Evolutionary conservation across 176 grass and related monocot species (phyloP), one percentile per base, ranked within the genome.

Genomic region (Raddia distichophylla): DNA sequence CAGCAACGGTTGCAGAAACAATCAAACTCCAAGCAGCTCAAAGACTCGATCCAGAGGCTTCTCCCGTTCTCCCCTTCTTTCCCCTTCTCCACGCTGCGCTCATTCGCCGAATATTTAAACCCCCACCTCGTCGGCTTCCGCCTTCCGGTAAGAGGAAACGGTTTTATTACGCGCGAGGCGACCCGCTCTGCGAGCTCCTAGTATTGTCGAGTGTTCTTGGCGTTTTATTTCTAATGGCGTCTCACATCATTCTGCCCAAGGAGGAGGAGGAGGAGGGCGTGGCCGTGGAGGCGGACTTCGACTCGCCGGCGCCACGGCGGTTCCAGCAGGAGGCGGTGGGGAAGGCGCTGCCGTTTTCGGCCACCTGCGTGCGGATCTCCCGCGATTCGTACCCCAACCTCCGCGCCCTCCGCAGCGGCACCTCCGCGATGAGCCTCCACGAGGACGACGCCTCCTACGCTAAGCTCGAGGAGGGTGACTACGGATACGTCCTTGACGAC

Each of bases 401-500:
- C 82, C 92, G 92, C 66, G 85, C 89, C 69, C 77, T 94, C 35
- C 79, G 73, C 50, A 88, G 85, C 57, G 86, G 85, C 57, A 67
- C 88, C 43, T 83, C 89, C 22, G 14, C 64, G 45, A 33, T 35
- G 57, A 32, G 7, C 47, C 59, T 84, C 75, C 85, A 65, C 55
- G 70, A 87, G 49, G 92, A 84, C 14, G 91, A 81, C 49, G 85
- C 78, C 20, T 79, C 63, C 55, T 82, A 55, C 67, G 66, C 71
- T 58, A 98, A 98, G 76, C 70, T 86, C 72, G 62, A 91, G 10
- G 76, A 88, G 16, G 96, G 96, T 11, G 92, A 95, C 32, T 84
- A 45, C 86, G 96, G 96, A 15, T 98, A 95, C 83, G 75, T 98
- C 78, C 90, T 98, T 69, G 96, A 98, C 67, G 96, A 98, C 76